Evolutionary conservation across 2,329 filamentous ascomycete species (phyloP), one percentile per base, ranked within the genome.

Genomic region (Colletotrichum sp.): DNA sequence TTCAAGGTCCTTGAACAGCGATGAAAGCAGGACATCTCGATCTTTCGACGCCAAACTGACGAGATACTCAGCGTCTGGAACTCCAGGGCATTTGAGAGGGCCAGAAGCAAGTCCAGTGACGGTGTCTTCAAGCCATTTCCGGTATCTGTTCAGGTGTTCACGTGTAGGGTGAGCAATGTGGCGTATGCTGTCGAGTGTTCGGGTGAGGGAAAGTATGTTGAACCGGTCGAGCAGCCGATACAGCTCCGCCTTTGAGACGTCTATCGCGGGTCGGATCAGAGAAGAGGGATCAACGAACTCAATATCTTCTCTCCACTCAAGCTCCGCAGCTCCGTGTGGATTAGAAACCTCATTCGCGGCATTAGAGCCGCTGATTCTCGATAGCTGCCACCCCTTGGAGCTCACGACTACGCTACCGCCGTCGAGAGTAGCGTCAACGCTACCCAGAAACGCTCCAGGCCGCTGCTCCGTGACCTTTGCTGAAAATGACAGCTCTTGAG

Each of bases 361-460:
- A 6, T 16, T 5, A 6, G 55, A 48, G 3, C 67, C 55, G 36
- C n/a, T 61, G 52, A 72, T 72, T 24, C 16, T 67, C 5, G 52
- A 34, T 10, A 72, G 15, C 26, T 72, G 71, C 71, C 71, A 72
- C 24, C 55, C 71, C 12, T 52, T 72, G 32, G 71, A 72, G 26
- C 36, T 72, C 26, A 72, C 64, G 10, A 72, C 71, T 12, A 36
- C 36, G 10, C 21, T 61, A 7, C 43, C 32, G 5, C 52, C 64
- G 10, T 67, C 28, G 18, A 68, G 12, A 36, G 60, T 18, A 7
- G 64, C 71, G 28, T 63, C 32, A 34, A 72, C 18, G 13, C 21
- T 61, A 7, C 71, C 71, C 12, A 72, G 18, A 26, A 72, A 67
- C 9, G 63, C 5, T 4, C 63, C 63, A 28, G 24, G 36, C 16